A percentile compares a stretch with the other conserved stretches of the same genome.
Evolutionary conservation across 495 filamentous ascomycete species (phyloP).

Genomic region (Penicillium bialowiezense): DNA sequence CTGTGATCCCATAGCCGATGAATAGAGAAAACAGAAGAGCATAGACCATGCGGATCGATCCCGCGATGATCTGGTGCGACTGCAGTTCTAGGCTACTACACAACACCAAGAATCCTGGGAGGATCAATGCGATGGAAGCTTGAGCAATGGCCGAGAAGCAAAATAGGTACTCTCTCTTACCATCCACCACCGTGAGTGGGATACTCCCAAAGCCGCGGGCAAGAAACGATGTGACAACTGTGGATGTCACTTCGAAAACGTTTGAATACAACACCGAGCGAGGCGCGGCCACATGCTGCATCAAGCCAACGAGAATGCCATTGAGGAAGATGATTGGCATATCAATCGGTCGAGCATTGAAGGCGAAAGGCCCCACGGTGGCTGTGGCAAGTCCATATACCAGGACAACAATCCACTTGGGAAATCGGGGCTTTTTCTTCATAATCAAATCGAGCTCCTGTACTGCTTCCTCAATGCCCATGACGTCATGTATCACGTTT

Average conservation of each 20-base stretch:
- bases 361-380: conserved; percentile 78
- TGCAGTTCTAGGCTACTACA: conserved; percentile 82
- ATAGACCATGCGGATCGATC: conserved; percentile 90
- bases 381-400: conserved; percentile 80
- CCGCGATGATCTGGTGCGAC: conserved; percentile 79
- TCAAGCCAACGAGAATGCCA: conserved; percentile 72
- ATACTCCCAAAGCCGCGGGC: conserved; percentile 82
- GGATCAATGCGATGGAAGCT: conserved; percentile 85
- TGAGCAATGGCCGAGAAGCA: conserved; percentile 91
- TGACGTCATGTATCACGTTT: conserved; percentile 80
- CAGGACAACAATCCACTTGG: conserved; percentile 63
- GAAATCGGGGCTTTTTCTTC: conserved; percentile 60
- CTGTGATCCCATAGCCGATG: conserved; percentile 88
- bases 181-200: conserved; percentile 33
- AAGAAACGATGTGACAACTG: conserved; percentile 79
- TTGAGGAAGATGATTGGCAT: conserved; percentile 82
- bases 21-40: conserved; percentile 91
- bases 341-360: conserved; percentile 78
- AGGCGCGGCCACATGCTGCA: conserved; percentile 76
- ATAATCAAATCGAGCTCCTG: conserved; percentile 64
- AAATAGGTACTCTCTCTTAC: conserved; percentile 57
- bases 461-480: conserved; percentile 79
- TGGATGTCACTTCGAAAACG: conserved; percentile 82
- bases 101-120: conserved; percentile 82
- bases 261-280: conserved; percentile 71